phyloP scores from a whole-genome alignment of 306 rosid species.

The Amphicarpaea edgeworthii region DNA sequence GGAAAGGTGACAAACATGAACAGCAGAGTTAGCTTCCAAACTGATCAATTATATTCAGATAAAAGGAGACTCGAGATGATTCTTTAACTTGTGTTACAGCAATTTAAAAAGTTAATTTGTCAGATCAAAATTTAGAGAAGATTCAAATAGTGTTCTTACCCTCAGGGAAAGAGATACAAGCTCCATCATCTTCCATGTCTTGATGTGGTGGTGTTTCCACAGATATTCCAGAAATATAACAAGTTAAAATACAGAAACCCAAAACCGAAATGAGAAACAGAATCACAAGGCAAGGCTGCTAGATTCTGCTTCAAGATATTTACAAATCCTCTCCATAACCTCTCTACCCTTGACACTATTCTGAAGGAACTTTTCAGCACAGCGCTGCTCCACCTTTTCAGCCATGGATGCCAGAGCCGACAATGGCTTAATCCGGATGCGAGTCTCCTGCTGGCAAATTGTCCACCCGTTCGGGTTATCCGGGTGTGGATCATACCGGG shows the following conservation, averaged over 20 bases:
- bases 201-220: background rate
- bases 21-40: background rate
- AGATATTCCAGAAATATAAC: constrained; percentile 34
- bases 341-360: constrained; percentile 88
- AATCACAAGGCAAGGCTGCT: constrained; percentile 56
- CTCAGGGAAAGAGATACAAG: constrained; percentile 1
- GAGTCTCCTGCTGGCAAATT: constrained; percentile 78
- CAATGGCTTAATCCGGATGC: constrained; percentile 79
- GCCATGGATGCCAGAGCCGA: constrained; percentile 89
- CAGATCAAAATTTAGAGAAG: constrained; percentile 13
- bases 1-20: constrained; percentile 13
- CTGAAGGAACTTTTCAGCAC: constrained; percentile 85
- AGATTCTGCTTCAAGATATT: constrained; percentile 88
- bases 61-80: background rate
- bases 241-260: constrained; percentile 27
- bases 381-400: constrained; percentile 87
- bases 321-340: constrained; percentile 96
- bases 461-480: constrained; percentile 77
- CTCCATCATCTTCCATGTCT: constrained; percentile 21
- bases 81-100: constrained; percentile 5
- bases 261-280: constrained; percentile 16
- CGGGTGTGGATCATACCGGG: constrained; percentile 75
- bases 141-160: background rate
- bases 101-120: constrained; percentile 6
- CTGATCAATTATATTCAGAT: constrained; percentile 10